These are phyloP conservation scores for Xylaria nigripes DNA, from an alignment of 495 filamentous ascomycete genomes.

Conservation along the genomic window DNA sequence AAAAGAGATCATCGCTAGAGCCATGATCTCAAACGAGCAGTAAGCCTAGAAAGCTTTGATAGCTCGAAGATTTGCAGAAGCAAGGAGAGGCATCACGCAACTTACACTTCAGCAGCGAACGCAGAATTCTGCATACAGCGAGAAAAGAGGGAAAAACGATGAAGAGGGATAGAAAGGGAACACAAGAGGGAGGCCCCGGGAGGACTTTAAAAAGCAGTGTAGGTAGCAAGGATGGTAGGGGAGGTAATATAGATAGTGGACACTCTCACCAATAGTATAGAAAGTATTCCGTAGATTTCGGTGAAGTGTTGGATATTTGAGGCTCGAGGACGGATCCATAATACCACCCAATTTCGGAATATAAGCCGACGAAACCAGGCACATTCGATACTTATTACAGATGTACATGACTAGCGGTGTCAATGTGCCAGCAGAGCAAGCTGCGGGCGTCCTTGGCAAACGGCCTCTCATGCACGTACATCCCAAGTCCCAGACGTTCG, in stretches of 20 bases:
- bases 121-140: not conserved
- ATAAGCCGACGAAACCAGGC: not conserved
- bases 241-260: not conserved
- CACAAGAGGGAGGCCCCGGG: not conserved
- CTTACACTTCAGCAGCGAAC: not conserved
- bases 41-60: not conserved
- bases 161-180: not conserved
- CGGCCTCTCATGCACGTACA: conserved; percentile 8
- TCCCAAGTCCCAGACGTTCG: conserved; percentile 1
- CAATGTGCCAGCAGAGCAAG: conserved; percentile 11
- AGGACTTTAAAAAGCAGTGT: not conserved
- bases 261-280: not conserved
- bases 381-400: not conserved
- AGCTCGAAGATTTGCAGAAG: not conserved
- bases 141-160: not conserved
- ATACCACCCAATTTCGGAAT: conserved; percentile 5
- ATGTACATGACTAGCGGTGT: conserved; percentile 3
- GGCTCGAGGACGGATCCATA: conserved; percentile 3
- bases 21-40: not conserved
- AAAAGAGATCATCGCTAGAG: not conserved
- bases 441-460: conserved; percentile 13
- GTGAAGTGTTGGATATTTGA: conserved; percentile 9
- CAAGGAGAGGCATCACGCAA: not conserved
- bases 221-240: not conserved
- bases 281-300: conserved; percentile 7